Evolutionary conservation across 2,329 filamentous ascomycete genomes (phyloP).

Genomic region (Lecanicillium sp.): DNA sequence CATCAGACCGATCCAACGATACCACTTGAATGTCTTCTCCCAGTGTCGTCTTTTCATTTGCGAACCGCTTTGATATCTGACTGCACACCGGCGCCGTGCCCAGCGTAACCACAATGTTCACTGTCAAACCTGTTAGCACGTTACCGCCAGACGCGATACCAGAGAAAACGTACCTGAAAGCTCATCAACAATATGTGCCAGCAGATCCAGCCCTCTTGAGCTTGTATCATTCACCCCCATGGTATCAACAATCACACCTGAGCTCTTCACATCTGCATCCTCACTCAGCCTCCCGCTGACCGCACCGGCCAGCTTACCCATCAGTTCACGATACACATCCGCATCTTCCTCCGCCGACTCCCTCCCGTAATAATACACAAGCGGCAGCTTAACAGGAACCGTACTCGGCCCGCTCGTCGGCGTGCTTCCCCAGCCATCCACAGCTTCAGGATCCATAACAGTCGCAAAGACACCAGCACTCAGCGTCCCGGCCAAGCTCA

Average conservation of each 20-base stretch:
- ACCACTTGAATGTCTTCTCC: conserved; percentile 69
- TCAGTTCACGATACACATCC: conserved; percentile 62
- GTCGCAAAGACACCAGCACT: conserved; percentile 82
- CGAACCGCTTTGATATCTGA: conserved; percentile 65
- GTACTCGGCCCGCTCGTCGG: conserved; percentile 84
- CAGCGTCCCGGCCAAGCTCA: conserved; percentile 71
- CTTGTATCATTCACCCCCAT: conserved; percentile 60
- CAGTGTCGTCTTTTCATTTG: conserved; percentile 41
- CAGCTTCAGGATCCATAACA: conserved; percentile 70
- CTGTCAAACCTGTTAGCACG: conserved; percentile 43
- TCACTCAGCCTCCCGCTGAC: conserved; percentile 70
- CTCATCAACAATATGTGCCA: conserved; percentile 64
- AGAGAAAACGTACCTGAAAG: conserved; percentile 33
- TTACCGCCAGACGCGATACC: too few species aligned
- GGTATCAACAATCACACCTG: conserved; percentile 82
- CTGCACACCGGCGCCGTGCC: conserved; percentile 70
- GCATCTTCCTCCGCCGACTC: conserved; percentile 64
- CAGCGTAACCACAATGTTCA: conserved; percentile 75
- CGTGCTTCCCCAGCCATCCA: conserved; percentile 81
- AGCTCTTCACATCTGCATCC: conserved; percentile 59
- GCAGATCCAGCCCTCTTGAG: conserved; percentile 62
- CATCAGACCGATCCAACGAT: conserved; percentile 75
- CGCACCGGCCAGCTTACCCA: conserved; percentile 69
- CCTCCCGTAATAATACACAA: conserved; percentile 83
- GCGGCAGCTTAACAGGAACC: conserved; percentile 82